Evolutionary conservation across 208 protist species (phyloP).

Genomic region (Leishmania tropica): DNA sequence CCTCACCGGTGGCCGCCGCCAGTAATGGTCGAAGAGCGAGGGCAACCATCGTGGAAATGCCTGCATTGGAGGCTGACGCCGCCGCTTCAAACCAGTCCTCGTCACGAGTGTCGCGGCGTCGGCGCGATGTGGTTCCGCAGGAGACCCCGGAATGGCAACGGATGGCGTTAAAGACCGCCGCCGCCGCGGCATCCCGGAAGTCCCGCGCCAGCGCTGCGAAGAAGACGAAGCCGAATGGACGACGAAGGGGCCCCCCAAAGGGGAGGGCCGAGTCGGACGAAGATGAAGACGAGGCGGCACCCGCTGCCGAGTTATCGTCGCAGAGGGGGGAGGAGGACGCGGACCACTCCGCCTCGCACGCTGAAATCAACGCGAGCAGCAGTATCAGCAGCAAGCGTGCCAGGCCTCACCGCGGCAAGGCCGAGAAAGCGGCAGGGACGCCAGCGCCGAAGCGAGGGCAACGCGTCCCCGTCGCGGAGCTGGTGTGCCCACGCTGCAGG

Average conservation of each 20-base stretch:
- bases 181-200: background rate
- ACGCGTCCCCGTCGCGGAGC: constrained; percentile 10
- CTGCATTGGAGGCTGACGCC: background rate
- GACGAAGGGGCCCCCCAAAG: background rate
- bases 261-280: background rate
- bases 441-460: background rate
- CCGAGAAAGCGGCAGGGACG: background rate
- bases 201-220: background rate
- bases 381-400: background rate
- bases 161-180: constrained; percentile 27
- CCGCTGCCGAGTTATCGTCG: background rate
- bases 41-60: background rate
- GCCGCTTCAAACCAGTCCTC: background rate
- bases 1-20: background rate
- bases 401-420: constrained; percentile 5
- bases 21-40: background rate
- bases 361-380: constrained; percentile 3
- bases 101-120: constrained; percentile 35
- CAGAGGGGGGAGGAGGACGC: constrained; percentile 6
- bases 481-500: constrained; percentile 46
- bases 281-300: background rate
- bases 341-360: background rate
- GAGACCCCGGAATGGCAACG: constrained; percentile 37
- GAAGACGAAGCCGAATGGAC: background rate
- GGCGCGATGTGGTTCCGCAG: constrained; percentile 26